Evolutionary conservation across 371 early-diverging fungal species (phyloP).

Genomic region (Mortierella sp.): DNA sequence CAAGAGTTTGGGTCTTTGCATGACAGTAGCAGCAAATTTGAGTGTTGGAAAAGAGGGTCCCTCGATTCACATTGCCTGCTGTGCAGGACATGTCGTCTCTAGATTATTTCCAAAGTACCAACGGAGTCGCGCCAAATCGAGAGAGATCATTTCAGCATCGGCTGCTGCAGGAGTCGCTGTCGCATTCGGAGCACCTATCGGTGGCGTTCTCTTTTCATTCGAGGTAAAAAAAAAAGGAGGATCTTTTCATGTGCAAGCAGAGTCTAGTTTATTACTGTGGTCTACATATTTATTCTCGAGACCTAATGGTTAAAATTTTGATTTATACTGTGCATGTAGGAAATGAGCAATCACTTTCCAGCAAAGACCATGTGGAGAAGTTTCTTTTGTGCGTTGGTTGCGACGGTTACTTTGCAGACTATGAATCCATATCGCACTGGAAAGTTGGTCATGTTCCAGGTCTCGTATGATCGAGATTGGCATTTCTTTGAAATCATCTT

Average conservation of each 20-base stretch:
- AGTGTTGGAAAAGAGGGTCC: conserved; percentile 96
- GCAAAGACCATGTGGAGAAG: conserved; percentile 91
- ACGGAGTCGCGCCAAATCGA: conserved; percentile 83
- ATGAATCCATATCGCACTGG: conserved; percentile 92
- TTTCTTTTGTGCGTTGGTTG: conserved; percentile 92
- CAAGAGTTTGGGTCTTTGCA: conserved; percentile 88
- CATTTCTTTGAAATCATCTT: conserved; percentile 89
- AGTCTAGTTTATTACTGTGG: background rate
- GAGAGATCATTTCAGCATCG: conserved; percentile 91
- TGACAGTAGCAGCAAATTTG: conserved; percentile 87
- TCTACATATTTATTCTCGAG: background rate
- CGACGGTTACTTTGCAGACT: conserved; percentile 83
- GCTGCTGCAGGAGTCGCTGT: conserved; percentile 94
- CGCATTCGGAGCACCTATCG: conserved; percentile 95
- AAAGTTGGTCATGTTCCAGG: conserved; percentile 93
- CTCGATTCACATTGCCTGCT: conserved; percentile 94
- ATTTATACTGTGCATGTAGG: conserved; percentile 60
- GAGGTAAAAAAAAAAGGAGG: conserved; percentile 52
- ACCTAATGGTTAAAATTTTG: background rate
- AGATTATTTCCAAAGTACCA: conserved; percentile 86
- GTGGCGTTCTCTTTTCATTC: conserved; percentile 91
- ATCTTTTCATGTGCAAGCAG: too few relatives aligned
- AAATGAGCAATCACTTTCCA: conserved; percentile 93
- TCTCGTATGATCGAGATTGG: conserved; percentile 87
- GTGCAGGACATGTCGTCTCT: conserved; percentile 88